Evolutionary conservation across 2,329 filamentous ascomycete genomes (phyloP).

Genomic region (Zarea fungicola): DNA sequence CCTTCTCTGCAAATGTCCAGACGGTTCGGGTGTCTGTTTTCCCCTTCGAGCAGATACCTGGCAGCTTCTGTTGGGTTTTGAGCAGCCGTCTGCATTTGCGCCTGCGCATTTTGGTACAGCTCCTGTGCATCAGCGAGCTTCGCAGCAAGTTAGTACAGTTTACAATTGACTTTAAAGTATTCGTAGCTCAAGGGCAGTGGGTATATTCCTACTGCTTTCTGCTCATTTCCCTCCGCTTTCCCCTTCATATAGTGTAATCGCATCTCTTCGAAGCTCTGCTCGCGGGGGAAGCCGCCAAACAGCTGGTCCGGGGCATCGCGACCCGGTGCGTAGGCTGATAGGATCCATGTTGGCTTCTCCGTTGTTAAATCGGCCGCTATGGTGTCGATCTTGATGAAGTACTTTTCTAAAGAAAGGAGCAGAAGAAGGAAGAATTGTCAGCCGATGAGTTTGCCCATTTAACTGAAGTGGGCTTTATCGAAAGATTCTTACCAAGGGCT

Average conservation of each 20-base stretch:
- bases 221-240: conserved; percentile 53
- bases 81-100: conserved; percentile 68
- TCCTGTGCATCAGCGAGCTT: conserved; percentile 56
- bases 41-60: conserved; percentile 60
- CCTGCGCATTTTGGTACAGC: conserved; percentile 58
- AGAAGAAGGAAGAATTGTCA: not conserved
- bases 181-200: not conserved
- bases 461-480: too few species aligned
- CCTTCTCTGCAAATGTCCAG: conserved; percentile 54
- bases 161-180: not conserved
- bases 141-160: conserved; percentile 17
- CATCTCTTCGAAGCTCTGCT: conserved; percentile 87
- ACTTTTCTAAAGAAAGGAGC: conserved; percentile 28
- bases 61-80: conserved; percentile 67
- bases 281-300: conserved; percentile 71
- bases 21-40: conserved; percentile 70
- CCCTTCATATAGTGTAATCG: conserved; percentile 65
- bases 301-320: conserved; percentile 73
- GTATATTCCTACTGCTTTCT: conserved; percentile 40
- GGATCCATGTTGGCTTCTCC: conserved; percentile 75
- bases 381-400: conserved; percentile 50
- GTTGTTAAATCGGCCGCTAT: conserved; percentile 63
- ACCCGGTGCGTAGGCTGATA: conserved; percentile 80
- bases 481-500: conserved; percentile 18
- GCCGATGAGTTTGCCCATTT: too few species aligned